These are phyloP conservation scores for Alternaria hordeiaustralica DNA, from an alignment of 2,329 filamentous ascomycete genomes.

Conservation along the genomic window DNA sequence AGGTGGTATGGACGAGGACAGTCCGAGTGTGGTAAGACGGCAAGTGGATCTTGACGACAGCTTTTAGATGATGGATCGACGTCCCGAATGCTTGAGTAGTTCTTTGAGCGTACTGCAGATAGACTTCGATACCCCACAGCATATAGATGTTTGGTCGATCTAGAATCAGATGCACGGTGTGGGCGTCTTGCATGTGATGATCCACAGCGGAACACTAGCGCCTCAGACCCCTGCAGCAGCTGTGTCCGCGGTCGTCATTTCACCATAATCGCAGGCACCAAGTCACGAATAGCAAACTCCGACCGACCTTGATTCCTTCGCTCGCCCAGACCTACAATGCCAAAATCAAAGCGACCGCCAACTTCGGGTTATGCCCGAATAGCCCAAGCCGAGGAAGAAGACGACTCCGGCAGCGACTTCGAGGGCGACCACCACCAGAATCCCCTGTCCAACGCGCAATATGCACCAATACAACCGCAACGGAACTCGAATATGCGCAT, in stretches of 20 bases:
- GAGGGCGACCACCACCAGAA: constrained; percentile 49
- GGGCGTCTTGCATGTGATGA: constrained; percentile 11
- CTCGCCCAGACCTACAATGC: constrained; percentile 28
- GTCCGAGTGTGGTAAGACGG: constrained; percentile 56
- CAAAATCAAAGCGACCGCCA: constrained; percentile 47
- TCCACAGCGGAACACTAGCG: constrained; percentile 20
- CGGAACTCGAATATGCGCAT: constrained; percentile 54
- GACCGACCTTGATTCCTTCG: constrained; percentile 6
- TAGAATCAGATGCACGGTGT: constrained; percentile 10
- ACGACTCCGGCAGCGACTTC: constrained; percentile 47
- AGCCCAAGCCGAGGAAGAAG: constrained; percentile 60
- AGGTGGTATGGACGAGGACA: constrained; percentile 52
- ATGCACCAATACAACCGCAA: constrained; percentile 57
- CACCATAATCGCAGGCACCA: constrained; percentile 24
- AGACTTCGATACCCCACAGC: constrained; percentile 13
- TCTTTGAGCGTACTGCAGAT: neutral
- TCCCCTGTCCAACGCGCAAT: constrained; percentile 49
- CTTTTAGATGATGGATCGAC: constrained; percentile 41
- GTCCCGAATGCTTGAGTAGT: neutral
- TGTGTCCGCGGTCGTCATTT: constrained; percentile 30
- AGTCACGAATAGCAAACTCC: constrained; percentile 12
- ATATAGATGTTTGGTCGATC: constrained; percentile 1
- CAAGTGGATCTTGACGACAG: constrained; percentile 57
- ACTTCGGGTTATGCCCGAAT: constrained; percentile 60
- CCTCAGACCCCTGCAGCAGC: constrained; percentile 24